Evolutionary conservation across 2,329 filamentous ascomycete genomes (phyloP), one percentile per base, ranked within the genome.

Genomic region (Fusarium sterilihyphosum): DNA sequence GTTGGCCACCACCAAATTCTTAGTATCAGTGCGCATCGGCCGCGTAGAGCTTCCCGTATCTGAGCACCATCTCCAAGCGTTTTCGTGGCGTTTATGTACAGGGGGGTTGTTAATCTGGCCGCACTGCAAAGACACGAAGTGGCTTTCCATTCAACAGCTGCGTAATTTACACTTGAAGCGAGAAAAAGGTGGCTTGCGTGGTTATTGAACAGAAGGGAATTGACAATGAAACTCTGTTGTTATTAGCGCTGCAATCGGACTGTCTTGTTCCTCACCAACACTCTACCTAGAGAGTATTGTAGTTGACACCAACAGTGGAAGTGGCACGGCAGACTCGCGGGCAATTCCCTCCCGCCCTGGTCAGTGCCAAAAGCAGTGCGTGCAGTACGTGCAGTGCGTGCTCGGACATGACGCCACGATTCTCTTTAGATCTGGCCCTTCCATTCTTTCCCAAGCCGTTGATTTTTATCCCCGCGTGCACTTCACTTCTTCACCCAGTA

Each of bases 371-470:
- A 26, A 14, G 13, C 22, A 46, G 31, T 40, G 33, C 14, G 33
- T 35, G 26, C 26, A 26, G 26, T 26, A 4, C 14, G 14, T 35
- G 14, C 18, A 46, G 31, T 40, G 65, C 53, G 31, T 40, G 65
- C 53, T 61, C 26, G 35, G 65, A 61, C 49, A 50, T 41, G 24
- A 26, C 57, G 65, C 65, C 50, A 69, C 57, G 49, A 64, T 69
- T 35, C 35, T 65, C 10, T 14, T 13, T 52, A 41, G 43, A 64
- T 52, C 57, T 35, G n/a, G 8, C n/a, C 35, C 18, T 46, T 38
- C n/a, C 35, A 14, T 46, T 38, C 22, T 40, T 13, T 13, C 16
- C 20, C 33, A 44, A 26, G 57, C 67, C 67, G 67, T 70, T 69
- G 12, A 16, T 53, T 26, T 29, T 52, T 52, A n/a, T 63, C 64